Conservation (phyloP, 768 basidiomycete species). For the Clavaria fumosa region DNA sequence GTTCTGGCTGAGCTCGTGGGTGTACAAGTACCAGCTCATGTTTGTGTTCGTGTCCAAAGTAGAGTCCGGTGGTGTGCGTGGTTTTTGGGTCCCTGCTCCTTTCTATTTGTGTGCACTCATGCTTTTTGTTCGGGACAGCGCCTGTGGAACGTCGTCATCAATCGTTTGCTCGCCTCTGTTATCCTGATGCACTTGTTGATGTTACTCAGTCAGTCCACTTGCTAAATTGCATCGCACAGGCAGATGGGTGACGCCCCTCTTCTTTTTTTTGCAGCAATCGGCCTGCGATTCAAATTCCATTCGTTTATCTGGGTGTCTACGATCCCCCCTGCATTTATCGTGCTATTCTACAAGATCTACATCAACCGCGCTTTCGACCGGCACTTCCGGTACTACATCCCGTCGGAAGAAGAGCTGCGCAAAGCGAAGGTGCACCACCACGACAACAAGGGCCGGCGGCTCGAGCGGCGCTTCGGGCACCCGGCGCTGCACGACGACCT, state of each 20-base stretch:
- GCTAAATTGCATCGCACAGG: too few species aligned
- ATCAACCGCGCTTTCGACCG: slow-evolving; percentile 51
- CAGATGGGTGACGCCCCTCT: too few species aligned
- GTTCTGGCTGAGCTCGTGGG: slow-evolving; percentile 76
- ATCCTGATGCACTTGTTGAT: slow-evolving; percentile 81
- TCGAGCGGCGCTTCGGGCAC: slow-evolving; percentile 90
- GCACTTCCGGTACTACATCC: slow-evolving; percentile 72
- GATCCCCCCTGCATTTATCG: slow-evolving; percentile 74
- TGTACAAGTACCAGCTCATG: slow-evolving; percentile 95
- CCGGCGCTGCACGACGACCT: slow-evolving; percentile 78
- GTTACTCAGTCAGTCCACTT: slow-evolving; percentile 75
- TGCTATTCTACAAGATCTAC: slow-evolving; percentile 75
- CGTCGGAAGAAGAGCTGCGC: slow-evolving; percentile 62
- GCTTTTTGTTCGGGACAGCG: slow-evolving; percentile 31
- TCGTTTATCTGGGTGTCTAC: slow-evolving; percentile 69
- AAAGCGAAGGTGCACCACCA: slow-evolving; percentile 58
- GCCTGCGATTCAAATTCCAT: slow-evolving; percentile 60
- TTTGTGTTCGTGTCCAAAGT: slow-evolving; percentile 82
- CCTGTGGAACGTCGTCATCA: slow-evolving; percentile 88
- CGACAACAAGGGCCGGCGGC: slow-evolving; percentile 55
- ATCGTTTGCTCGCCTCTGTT: slow-evolving; percentile 65
- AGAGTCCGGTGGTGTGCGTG: slow-evolving; percentile 83
- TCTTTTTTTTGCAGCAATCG: slow-evolving; percentile 44
- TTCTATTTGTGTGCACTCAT: slow-evolving; percentile 5
- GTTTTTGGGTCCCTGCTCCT: not conserved